Conservation (phyloP, 2,329 filamentous ascomycete species). For the Hypoxylon rubiginosum region DNA sequence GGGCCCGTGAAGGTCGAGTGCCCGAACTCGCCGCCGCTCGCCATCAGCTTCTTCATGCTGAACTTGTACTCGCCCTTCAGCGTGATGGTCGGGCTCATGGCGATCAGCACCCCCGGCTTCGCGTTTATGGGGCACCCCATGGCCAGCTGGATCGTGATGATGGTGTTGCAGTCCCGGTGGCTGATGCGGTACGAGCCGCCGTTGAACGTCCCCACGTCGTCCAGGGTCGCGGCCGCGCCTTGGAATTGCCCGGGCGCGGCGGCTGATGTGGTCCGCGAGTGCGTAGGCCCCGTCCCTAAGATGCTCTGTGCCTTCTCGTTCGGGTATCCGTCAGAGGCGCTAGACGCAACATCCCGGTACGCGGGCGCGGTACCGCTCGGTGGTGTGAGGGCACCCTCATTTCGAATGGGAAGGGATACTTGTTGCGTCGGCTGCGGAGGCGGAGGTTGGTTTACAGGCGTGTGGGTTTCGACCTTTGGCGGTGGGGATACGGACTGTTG, state of each 20-base stretch:
- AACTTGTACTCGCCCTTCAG: conserved; percentile 88
- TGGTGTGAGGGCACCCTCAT: conserved; percentile 52
- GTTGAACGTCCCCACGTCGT: conserved; percentile 97
- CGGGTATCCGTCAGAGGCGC: conserved; percentile 48
- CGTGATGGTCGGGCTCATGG: conserved; percentile 90
- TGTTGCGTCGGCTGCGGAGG: conserved; percentile 53
- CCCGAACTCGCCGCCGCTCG: conserved; percentile 82
- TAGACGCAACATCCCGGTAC: conserved; percentile 45
- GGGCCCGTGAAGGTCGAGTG: conserved; percentile 88
- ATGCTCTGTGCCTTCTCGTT: conserved; percentile 51
- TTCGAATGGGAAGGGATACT: conserved; percentile 54
- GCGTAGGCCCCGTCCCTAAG: conserved; percentile 34
- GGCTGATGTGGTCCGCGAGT: conserved; percentile 38
- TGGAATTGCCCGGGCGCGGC: conserved; percentile 66
- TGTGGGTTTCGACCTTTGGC: conserved; percentile 47
- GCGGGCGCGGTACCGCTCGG: conserved; percentile 47
- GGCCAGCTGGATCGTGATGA: conserved; percentile 89
- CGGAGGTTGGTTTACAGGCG: conserved; percentile 51
- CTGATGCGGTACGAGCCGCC: conserved; percentile 94
- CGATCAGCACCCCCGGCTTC: conserved; percentile 92
- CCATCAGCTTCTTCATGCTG: conserved; percentile 89
- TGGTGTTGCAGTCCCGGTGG: conserved; percentile 90
- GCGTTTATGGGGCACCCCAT: conserved; percentile 86
- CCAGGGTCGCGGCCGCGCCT: conserved; percentile 73
- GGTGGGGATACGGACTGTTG: conserved; percentile 56